Conservation (phyloP, 2,329 filamentous ascomycete species). For the Cytospora piceicola region DNA sequence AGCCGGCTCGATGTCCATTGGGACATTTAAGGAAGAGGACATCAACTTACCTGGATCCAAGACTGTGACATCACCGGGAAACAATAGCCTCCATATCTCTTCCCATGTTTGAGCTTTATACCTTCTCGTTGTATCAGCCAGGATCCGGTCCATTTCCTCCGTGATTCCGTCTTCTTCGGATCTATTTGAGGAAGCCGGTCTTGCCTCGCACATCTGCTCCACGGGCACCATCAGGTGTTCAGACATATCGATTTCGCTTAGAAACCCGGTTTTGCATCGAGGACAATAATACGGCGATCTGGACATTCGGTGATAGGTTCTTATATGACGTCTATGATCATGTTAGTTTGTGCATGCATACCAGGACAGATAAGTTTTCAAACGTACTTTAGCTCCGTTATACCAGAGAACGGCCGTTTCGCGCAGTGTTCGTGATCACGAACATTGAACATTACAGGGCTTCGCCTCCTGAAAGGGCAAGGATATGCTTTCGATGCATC, state of each 20-base stretch:
- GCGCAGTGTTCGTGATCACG: constrained; percentile 29
- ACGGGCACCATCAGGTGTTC: constrained; percentile 25
- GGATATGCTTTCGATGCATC: constrained; percentile 13
- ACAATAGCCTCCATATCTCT: constrained; percentile 25
- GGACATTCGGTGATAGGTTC: constrained; percentile 15
- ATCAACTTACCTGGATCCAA: constrained; percentile 23
- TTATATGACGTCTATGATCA: constrained; percentile 19
- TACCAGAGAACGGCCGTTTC: constrained; percentile 20
- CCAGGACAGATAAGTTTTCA: neutral
- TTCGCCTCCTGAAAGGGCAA: constrained; percentile 26
- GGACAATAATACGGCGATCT: constrained; percentile 20
- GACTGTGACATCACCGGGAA: constrained; percentile 22
- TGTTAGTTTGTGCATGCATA: neutral
- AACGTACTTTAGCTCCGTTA: constrained; percentile 26
- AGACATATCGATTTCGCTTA: constrained; percentile 11
- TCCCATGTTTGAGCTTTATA: constrained; percentile 19
- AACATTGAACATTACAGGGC: constrained; percentile 28
- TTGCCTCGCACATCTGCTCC: constrained; percentile 28
- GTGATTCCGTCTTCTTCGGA: constrained; percentile 22
- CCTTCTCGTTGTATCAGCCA: constrained; percentile 17
- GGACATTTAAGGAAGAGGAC: neutral
- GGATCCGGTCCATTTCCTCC: constrained; percentile 22
- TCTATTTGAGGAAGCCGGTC: neutral
- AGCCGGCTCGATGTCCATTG: neutral
- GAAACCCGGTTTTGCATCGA: constrained; percentile 25